Conservation (phyloP, 306 rosid species). For the Trifolium dubium region DNA sequence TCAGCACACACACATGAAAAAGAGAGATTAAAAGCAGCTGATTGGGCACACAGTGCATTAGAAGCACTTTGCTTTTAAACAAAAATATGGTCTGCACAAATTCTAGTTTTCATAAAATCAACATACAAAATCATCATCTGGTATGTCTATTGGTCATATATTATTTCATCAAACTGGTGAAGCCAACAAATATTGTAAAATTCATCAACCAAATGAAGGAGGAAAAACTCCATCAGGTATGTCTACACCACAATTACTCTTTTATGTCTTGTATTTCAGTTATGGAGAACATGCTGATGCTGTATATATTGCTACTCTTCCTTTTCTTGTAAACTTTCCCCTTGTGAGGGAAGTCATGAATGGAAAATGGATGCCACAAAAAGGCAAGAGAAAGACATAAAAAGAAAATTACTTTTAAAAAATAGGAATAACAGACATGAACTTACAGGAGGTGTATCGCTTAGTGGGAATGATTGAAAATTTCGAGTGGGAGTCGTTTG, state of each 20-base stretch:
- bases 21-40: constrained; percentile 17
- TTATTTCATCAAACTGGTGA: neutral
- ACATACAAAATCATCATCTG: constrained; percentile 6
- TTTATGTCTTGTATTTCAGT: neutral
- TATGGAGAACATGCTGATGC: constrained; percentile 18
- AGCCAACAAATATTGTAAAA: constrained; percentile 31
- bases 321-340: constrained; percentile 15
- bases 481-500: constrained; percentile 74
- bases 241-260: neutral
- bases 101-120: constrained; percentile 18
- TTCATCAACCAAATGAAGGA: constrained; percentile 10
- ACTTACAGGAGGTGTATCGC: constrained; percentile 69
- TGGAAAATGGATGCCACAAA: constrained; percentile 13
- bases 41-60: constrained; percentile 9
- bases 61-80: neutral
- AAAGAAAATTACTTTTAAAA: constrained; percentile 20
- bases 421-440: constrained; percentile 28
- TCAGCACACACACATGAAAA: neutral
- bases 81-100: constrained; percentile 14
- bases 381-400: constrained; percentile 27
- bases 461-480: constrained; percentile 72
- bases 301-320: neutral
- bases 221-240: constrained; percentile 3
- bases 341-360: constrained; percentile 1
- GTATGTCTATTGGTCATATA: constrained; percentile 10